These are phyloP conservation scores for Pleurotus ostreatus DNA, from an alignment of 768 basidiomycete species.

Conservation along the genomic window DNA sequence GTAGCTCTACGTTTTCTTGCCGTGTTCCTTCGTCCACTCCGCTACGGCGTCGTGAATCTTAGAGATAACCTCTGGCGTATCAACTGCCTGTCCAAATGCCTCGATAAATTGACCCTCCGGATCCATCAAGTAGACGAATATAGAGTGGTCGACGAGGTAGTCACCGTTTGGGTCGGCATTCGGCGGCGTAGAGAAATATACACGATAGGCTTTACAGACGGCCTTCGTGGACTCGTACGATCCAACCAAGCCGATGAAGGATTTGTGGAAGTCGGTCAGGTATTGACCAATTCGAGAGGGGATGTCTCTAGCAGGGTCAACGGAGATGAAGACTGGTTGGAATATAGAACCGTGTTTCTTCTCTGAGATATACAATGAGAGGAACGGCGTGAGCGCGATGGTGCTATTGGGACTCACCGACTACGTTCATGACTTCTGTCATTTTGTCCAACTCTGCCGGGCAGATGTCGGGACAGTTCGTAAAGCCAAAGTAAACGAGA, in stretches of 20 bases:
- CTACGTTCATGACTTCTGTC: conserved; percentile 63
- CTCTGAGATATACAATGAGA: conserved; percentile 37
- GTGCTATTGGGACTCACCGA: conserved; percentile 48
- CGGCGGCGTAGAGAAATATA: conserved; percentile 96
- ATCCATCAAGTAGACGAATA: conserved; percentile 98
- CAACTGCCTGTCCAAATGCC: conserved; percentile 86
- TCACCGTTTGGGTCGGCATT: conserved; percentile 84
- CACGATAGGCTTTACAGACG: conserved; percentile 92
- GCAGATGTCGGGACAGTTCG: conserved; percentile 98
- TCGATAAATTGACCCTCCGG: conserved; percentile 92
- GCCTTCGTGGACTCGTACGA: conserved; percentile 79
- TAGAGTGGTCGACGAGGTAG: conserved; percentile 95
- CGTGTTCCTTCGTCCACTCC: conserved; percentile 39
- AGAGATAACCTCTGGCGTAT: conserved; percentile 61
- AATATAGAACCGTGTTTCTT: conserved; percentile 66
- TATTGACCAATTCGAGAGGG: conserved; percentile 58
- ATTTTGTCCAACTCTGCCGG: conserved; percentile 98
- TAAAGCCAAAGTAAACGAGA: conserved; percentile 97
- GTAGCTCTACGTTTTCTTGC: conserved; percentile 25
- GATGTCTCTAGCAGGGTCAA: conserved; percentile 91
- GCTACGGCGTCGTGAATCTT: conserved; percentile 50
- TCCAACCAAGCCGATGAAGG: conserved; percentile 85
- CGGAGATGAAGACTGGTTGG: conserved; percentile 91
- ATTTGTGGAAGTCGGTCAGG: conserved; percentile 85
- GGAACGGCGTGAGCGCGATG: background rate